Conservation (phyloP, 805 yeast species). For the Yarrowia alimentaria region DNA sequence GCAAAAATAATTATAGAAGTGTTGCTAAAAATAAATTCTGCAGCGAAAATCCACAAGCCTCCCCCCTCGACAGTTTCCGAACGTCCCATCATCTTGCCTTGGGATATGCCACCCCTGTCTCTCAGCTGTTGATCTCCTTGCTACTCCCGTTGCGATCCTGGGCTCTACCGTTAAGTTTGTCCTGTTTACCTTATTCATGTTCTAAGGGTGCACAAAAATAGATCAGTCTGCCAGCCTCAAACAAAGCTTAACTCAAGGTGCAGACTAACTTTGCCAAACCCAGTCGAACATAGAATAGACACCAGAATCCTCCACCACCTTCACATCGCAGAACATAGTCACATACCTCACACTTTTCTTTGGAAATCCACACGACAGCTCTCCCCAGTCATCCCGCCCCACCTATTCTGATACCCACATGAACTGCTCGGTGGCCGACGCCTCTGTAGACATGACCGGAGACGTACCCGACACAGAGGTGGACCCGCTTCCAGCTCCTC, state of each 20-base stretch:
- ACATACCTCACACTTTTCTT: too few species aligned
- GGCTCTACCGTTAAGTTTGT: background rate
- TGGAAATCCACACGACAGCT: too few species aligned
- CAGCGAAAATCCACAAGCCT: too few species aligned
- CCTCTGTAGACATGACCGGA: too few species aligned
- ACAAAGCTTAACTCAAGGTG: conserved; percentile 23
- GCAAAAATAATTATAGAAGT: too few species aligned
- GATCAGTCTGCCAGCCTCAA: conserved; percentile 28
- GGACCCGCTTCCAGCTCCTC: conserved; percentile 12
- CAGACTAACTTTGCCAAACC: conserved; percentile 23
- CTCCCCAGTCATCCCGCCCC: background rate
- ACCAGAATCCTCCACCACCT: background rate
- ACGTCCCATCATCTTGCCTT: too few species aligned
- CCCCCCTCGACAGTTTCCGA: too few species aligned
- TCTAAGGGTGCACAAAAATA: conserved; percentile 21
- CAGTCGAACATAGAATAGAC: conserved; percentile 8
- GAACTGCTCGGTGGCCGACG: conserved; percentile 28
- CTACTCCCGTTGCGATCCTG: background rate
- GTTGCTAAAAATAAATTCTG: too few species aligned
- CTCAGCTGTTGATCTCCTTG: too few species aligned
- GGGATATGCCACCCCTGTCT: too few species aligned
- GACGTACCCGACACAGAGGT: background rate
- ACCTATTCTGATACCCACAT: background rate
- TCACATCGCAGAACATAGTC: too few species aligned
- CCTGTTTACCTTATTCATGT: conserved; percentile 3